phyloP scores from a whole-genome alignment of 2,329 filamentous ascomycete species.

The Trichophyton equinum region DNA sequence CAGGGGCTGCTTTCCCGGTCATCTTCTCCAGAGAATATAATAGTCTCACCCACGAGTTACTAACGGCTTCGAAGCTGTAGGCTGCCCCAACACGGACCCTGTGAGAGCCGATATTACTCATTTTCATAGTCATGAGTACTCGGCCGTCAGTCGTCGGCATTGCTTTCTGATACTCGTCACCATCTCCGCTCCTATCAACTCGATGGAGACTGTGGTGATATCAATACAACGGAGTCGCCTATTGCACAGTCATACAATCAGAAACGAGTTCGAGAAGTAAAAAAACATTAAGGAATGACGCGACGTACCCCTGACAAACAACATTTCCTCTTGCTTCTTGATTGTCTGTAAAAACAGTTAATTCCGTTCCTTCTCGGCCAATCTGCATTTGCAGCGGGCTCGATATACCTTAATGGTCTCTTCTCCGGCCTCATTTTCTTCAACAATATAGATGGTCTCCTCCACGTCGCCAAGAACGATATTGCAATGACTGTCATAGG shows the following conservation, averaged over 20 bases:
- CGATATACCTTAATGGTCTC: constrained; percentile 55
- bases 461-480: constrained; percentile 90
- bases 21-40: too few species aligned
- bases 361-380: not conserved
- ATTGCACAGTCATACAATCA: not conserved
- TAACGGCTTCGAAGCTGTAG: not conserved
- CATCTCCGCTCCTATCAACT: constrained; percentile 5
- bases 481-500: constrained; percentile 98
- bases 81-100: not conserved
- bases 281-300: not conserved
- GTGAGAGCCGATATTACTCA: not conserved
- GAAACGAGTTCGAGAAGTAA: too few species aligned
- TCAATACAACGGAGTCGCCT: constrained; percentile 63
- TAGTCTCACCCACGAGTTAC: not conserved
- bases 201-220: constrained; percentile 46
- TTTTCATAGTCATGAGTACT: not conserved
- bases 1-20: not conserved
- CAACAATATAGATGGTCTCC: constrained; percentile 89
- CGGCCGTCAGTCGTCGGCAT: not conserved
- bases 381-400: not conserved
- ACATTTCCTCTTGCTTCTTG: constrained; percentile 96
- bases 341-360: constrained; percentile 51
- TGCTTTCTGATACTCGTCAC: not conserved
- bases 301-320: constrained; percentile 83
- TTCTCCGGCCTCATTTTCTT: constrained; percentile 69